Conservation (phyloP, 129 eudicot genomes). For the Rutidosis leptorrhynchoides region DNA sequence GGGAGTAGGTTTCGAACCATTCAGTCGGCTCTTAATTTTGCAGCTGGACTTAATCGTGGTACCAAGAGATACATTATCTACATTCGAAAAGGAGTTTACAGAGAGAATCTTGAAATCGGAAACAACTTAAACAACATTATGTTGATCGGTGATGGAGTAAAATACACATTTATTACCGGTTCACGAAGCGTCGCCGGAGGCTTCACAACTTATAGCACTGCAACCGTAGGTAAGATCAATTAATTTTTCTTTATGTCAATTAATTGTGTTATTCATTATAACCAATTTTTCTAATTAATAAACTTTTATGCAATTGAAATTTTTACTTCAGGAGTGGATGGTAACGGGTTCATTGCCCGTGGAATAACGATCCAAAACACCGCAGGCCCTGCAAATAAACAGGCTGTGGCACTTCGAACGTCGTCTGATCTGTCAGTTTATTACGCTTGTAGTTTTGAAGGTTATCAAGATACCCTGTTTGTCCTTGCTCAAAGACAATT, state of each 20-base stretch:
- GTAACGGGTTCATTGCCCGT: constrained; percentile 62
- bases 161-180: constrained; percentile 45
- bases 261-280: background rate
- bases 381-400: constrained; percentile 51
- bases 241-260: background rate
- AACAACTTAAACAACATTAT: constrained; percentile 41
- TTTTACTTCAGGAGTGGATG: constrained; percentile 51
- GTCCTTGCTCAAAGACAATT: constrained; percentile 58
- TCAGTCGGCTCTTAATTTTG: constrained; percentile 48
- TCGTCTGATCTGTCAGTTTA: constrained; percentile 59
- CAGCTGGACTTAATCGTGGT: constrained; percentile 40
- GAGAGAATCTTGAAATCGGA: constrained; percentile 43
- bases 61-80: constrained; percentile 41
- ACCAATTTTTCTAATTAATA: background rate
- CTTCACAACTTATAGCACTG: constrained; percentile 53
- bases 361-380: constrained; percentile 67
- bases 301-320: background rate
- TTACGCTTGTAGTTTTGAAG: constrained; percentile 57
- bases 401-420: constrained; percentile 63
- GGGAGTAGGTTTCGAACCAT: constrained; percentile 42
- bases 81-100: constrained; percentile 44
- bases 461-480: constrained; percentile 70
- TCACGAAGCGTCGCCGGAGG: constrained; percentile 45
- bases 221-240: constrained; percentile 46
- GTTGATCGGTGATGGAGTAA: constrained; percentile 54